Base-by-base conservation (phyloP, 2,329 filamentous ascomycete genomes). In the Remersonia thermophila region DNA sequence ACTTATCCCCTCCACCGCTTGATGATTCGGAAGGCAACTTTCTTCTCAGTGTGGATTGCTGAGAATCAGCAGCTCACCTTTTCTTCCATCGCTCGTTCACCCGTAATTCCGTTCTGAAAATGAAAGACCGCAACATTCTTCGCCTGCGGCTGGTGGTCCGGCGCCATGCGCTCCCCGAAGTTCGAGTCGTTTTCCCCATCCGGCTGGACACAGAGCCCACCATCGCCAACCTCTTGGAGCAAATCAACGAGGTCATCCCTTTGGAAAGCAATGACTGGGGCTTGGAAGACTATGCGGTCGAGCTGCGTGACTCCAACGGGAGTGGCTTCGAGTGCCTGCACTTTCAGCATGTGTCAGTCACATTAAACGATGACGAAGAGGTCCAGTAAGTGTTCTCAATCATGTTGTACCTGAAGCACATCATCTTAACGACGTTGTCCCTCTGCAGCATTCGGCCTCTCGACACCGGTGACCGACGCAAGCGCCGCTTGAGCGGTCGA, bases 211-310 rank as follows among this genome's bases (percentile, higher is more conserved):
- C 66, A 11, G 68, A 77, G 31, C 68, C 77, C 36, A 93, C 84
- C 2, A 68, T 94, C 41, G 71, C 82, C 20, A 75, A 80, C 47
- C 71, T 95, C 2, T 66, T 95, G 27, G 75, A 82, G 44, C 72
- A 84, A 42, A 66, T 95, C 47, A 87, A 93, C 57, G 73, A 83
- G 30, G 69, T 82, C 12, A 64, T 95, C 2, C 86, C 87, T 0
- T 72, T 96, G 0, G 86, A 94, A 60, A 77, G 78, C 38, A 68
- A 69, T 28, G 67, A 85, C 41, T 94, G 85, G 84, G 85, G 84
- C 0, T 61, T 94, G 3, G 87, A 95, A 51, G 84, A 95, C 54
- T 96, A 96, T 56, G 73, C 73, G 7, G 83, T 94, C 20, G 83
- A 93, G 57, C 67, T 94, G 3, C 57, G 58, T 14, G 66, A 69